phyloP scores from a whole-genome alignment of 768 basidiomycete genomes.

The Suillus hirtellus region DNA sequence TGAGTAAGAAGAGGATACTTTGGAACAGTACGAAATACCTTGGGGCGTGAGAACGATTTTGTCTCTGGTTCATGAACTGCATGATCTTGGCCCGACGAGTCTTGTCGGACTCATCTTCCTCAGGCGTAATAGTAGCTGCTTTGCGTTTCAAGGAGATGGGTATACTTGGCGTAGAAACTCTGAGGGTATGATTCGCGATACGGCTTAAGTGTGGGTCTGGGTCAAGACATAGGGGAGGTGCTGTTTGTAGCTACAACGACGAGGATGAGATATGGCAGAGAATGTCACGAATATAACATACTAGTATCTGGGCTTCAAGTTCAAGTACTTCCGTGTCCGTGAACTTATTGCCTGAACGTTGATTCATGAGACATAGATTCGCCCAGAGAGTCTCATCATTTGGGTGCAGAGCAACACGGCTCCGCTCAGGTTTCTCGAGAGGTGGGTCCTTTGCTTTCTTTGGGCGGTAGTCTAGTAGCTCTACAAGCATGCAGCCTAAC shows the following conservation, averaged over 20 bases:
- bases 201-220: constrained; percentile 77
- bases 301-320: constrained; percentile 72
- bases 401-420: constrained; percentile 76
- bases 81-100: constrained; percentile 72
- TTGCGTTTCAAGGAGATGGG: constrained; percentile 79
- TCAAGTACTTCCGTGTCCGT: constrained; percentile 73
- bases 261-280: constrained; percentile 12
- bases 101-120: constrained; percentile 77
- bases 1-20: background rate
- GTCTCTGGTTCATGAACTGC: constrained; percentile 74
- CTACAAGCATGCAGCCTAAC: constrained; percentile 82
- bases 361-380: constrained; percentile 71
- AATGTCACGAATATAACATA: constrained; percentile 35
- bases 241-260: constrained; percentile 60
- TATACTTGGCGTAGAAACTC: constrained; percentile 71
- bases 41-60: constrained; percentile 45
- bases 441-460: constrained; percentile 56
- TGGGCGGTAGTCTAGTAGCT: constrained; percentile 75
- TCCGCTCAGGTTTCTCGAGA: constrained; percentile 58
- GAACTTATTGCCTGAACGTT: constrained; percentile 58
- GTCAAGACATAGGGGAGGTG: constrained; percentile 76
- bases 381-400: constrained; percentile 78
- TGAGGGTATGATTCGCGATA: constrained; percentile 71
- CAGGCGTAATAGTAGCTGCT: constrained; percentile 64
- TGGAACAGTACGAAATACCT: constrained; percentile 39